Base-by-base conservation (phyloP, 2,329 filamentous ascomycete species). In the Westerdykella ornata region DNA sequence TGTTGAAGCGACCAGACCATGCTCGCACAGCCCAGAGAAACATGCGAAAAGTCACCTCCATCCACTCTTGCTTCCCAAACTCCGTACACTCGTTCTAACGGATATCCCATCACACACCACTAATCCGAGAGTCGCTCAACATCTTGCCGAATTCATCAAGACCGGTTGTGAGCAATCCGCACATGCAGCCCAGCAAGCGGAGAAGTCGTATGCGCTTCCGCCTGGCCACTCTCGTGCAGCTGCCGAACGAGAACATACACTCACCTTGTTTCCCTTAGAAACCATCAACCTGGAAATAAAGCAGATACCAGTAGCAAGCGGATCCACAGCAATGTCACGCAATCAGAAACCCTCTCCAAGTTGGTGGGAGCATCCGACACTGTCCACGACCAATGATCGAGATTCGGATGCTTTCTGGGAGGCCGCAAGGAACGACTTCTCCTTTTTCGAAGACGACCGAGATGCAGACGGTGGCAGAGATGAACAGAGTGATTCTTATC, bases 321-420 rank as follows among this genome's bases (percentile, higher is more conserved):
- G 4, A 26, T 26, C 22, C 7, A 26, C 22, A 8, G 22, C 12
- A 26, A 26, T 2, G 22, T 3, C 2, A 11, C 22, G 3, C 22
- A 11, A 26, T 3, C 59, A 67, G 31, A 62, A 63, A 35, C 59
- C 65, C 28, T 65, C 70, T 2, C 70, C 66, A 14, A 69, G 71
- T 20, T 72, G 71, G 59, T 67, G 69, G 18, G 49, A 54, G n/a
- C 68, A 67, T 34, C 63, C 64, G 7, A 71, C 68, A 5, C 74
- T 72, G 46, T 80, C 77, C 5, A 73, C 74, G 20, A 81, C 77
- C 0, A 76, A 78, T 35, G 78, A 81, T 47, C 62, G 67, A 7
- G 78, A 82, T 51, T 75, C 72, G 4, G 78, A 81, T 53, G 70
- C 72, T 3, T 68, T 81, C 9, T 81, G 77, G 78, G 68, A 72